Conservation (phyloP, 805 yeast genomes). For the Candida endomychidarum region DNA sequence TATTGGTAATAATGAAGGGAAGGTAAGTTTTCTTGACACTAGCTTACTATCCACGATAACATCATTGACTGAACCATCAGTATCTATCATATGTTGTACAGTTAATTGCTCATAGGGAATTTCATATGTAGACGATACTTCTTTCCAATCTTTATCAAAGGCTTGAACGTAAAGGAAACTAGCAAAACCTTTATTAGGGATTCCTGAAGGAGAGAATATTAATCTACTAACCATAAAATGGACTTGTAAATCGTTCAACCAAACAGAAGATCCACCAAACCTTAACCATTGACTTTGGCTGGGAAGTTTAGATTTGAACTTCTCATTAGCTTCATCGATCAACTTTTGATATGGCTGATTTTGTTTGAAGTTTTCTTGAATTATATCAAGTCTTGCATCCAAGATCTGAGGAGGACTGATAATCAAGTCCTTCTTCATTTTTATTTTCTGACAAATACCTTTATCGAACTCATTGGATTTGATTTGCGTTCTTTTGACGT, state of each 20-base stretch:
- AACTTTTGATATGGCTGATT: constrained; percentile 15
- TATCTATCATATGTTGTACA: constrained; percentile 13
- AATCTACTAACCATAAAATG: constrained; percentile 32
- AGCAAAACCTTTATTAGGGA: constrained; percentile 25
- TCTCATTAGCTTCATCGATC: constrained; percentile 16
- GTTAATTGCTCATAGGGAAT: constrained; percentile 20
- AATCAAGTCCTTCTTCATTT: constrained; percentile 14
- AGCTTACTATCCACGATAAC: constrained; percentile 12
- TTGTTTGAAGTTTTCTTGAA: constrained; percentile 13
- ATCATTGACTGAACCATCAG: constrained; percentile 19
- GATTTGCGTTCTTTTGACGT: constrained; percentile 1
- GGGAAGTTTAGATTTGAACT: constrained; percentile 22
- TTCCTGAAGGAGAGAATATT: constrained; percentile 24
- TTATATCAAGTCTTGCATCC: constrained; percentile 17
- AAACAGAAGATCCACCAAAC: constrained; percentile 33
- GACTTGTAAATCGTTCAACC: constrained; percentile 31
- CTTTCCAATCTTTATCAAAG: constrained; percentile 22
- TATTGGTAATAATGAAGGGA: constrained; percentile 21
- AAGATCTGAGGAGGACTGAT: constrained; percentile 17
- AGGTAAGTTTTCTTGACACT: constrained; percentile 17
- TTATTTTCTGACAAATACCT: constrained; percentile 17
- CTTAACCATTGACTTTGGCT: constrained; percentile 28
- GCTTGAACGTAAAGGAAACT: constrained; percentile 25
- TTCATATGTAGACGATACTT: constrained; percentile 20
- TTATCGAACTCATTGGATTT: constrained; percentile 15